Percentiles rank a stretch among this genome's conserved stretches.
phyloP scores from a whole-genome alignment of 192 early-diverging fungal species.

The Coemansia sp. region DNA sequence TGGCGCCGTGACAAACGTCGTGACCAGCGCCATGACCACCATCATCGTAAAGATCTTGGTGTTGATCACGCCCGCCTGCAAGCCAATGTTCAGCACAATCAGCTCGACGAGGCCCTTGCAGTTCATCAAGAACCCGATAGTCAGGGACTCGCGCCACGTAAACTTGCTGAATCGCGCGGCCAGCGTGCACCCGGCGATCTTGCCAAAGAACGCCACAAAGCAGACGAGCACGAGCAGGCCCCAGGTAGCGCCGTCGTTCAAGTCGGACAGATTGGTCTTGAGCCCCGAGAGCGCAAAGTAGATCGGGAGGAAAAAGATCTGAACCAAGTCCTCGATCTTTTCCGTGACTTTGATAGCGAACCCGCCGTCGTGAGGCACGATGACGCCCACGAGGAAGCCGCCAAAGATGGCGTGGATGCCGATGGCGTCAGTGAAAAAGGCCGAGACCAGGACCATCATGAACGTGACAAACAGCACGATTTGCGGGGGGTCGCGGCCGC shows the following conservation, averaged over 20 bases:
- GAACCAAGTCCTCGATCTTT: conserved; percentile 90
- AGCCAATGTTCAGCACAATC: conserved; percentile 94
- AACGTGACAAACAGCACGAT: conserved; percentile 74
- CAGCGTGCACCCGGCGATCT: conserved; percentile 79
- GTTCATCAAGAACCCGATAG: conserved; percentile 93
- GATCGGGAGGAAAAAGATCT: conserved; percentile 86
- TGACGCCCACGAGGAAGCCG: conserved; percentile 84
- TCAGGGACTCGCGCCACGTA: conserved; percentile 80
- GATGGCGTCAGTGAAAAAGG: conserved; percentile 83
- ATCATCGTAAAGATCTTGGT: conserved; percentile 71
- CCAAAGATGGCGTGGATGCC: conserved; percentile 97
- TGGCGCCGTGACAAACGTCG: conserved; percentile 90
- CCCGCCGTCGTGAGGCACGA: conserved; percentile 86
- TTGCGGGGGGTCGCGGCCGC: conserved; percentile 43
- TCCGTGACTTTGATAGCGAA: conserved; percentile 88
- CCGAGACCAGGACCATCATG: conserved; percentile 69
- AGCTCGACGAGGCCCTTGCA: conserved; percentile 96
- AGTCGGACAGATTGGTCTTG: conserved; percentile 80
- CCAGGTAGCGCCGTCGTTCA: conserved; percentile 75
- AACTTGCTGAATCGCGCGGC: conserved; percentile 72
- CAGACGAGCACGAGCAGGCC: conserved; percentile 77
- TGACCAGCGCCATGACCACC: conserved; percentile 83
- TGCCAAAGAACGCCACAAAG: conserved; percentile 79
- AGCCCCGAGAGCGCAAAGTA: conserved; percentile 95
- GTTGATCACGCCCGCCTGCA: conserved; percentile 82